Conservation (phyloP, 23 red algal genomes). For the Gracilaria vermiculophylla region DNA sequence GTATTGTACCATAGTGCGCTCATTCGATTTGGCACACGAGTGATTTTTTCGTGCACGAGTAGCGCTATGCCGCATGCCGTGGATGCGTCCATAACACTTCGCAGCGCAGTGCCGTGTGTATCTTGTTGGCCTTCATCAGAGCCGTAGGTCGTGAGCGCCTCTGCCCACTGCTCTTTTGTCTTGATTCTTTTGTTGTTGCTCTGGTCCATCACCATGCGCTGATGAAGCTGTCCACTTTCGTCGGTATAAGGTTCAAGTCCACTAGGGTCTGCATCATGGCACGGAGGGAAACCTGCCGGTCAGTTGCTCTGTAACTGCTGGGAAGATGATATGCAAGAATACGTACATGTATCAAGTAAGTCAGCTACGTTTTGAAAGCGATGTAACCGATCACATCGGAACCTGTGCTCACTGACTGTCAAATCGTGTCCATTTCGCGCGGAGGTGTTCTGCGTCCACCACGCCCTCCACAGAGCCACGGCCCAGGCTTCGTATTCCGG, state of each 20-base stretch:
- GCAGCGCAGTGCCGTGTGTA: not conserved
- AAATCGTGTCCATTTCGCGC: not conserved
- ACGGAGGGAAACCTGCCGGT: too few relatives aligned
- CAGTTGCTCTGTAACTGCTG: too few relatives aligned
- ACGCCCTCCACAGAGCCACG: constrained; percentile 5
- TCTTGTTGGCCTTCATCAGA: constrained; percentile 32
- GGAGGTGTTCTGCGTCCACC: constrained; percentile 31
- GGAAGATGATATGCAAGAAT: not conserved
- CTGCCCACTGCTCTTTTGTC: constrained; percentile 16
- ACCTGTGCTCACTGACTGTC: not conserved
- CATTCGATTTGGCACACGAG: constrained; percentile 22
- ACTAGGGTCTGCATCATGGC: not conserved
- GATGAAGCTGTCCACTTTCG: not conserved
- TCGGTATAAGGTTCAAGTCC: not conserved
- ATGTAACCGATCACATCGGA: constrained; percentile 2
- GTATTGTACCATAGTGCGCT: constrained; percentile 18
- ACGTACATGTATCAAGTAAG: not conserved
- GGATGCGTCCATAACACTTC: not conserved
- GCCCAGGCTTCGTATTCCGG: constrained; percentile 7
- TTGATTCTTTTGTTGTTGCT: not conserved
- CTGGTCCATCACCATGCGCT: not conserved
- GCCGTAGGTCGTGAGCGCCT: not conserved
- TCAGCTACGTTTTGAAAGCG: not conserved
- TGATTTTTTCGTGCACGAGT: constrained; percentile 13
- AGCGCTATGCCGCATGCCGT: constrained; percentile 6